Percentiles rank a stretch among this genome's conserved stretches.
Conservation (phyloP, 148 eudicot genomes). For the Rhododendron williamsianum region DNA sequence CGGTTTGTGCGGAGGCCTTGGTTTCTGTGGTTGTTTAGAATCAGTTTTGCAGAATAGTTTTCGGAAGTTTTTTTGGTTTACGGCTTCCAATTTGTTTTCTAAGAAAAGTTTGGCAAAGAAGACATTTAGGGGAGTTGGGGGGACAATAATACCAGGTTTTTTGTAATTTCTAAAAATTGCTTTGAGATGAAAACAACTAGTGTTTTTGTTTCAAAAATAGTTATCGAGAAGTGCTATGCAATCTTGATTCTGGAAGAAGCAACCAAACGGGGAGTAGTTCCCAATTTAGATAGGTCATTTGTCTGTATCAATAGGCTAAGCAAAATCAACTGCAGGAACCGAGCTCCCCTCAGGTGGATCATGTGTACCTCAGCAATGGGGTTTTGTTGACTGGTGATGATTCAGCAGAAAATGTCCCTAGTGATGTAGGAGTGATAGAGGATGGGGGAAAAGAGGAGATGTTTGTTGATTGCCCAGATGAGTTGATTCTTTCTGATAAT, state of each 20-base stretch:
- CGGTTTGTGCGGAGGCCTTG: background rate
- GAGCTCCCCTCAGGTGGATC: slow-evolving; percentile 40
- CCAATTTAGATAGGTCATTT: slow-evolving; percentile 2
- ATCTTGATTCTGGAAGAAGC: background rate
- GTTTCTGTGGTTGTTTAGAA: background rate
- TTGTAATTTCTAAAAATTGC: background rate
- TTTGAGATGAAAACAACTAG: background rate
- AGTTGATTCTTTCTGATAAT: slow-evolving; percentile 47
- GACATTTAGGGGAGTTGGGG: background rate
- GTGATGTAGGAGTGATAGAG: slow-evolving; percentile 57
- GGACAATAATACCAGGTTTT: background rate
- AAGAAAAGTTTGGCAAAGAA: background rate
- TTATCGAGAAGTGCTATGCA: background rate
- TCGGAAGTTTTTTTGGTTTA: background rate
- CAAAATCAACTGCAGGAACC: slow-evolving; percentile 29
- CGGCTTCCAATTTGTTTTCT: background rate
- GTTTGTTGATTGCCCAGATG: slow-evolving; percentile 96
- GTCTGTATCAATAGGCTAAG: slow-evolving; percentile 10
- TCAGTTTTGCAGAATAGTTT: background rate
- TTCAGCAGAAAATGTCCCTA: slow-evolving; percentile 44
- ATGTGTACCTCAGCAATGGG: slow-evolving; percentile 40
- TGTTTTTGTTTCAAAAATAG: background rate
- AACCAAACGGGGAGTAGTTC: background rate
- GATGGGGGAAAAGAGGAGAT: slow-evolving; percentile 85
- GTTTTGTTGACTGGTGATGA: slow-evolving; percentile 41